These are phyloP conservation scores for Pleurotus tuoliensis DNA, from an alignment of 768 basidiomycete species.

Conservation along the genomic window DNA sequence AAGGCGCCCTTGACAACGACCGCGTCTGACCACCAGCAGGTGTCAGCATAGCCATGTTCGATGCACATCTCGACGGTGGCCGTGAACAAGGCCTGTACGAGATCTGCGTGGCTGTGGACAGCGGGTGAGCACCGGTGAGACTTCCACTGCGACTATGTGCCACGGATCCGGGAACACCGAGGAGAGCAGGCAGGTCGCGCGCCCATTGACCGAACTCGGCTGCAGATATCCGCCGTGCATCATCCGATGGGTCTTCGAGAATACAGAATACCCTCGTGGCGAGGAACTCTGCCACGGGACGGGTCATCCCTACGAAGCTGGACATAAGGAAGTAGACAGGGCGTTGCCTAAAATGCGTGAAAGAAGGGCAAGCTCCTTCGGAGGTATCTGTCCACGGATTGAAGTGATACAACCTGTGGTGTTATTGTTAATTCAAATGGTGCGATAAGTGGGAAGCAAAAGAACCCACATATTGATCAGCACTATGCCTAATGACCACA, in stretches of 20 bases:
- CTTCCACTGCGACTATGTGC: slow-evolving; percentile 58
- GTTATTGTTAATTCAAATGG: neutral
- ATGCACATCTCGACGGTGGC: slow-evolving; percentile 45
- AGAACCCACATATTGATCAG: slow-evolving; percentile 89
- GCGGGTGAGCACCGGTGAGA: slow-evolving; percentile 61
- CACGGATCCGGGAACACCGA: slow-evolving; percentile 43
- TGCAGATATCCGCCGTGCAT: slow-evolving; percentile 68
- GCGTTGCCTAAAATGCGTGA: slow-evolving; percentile 72
- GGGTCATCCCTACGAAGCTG: slow-evolving; percentile 88
- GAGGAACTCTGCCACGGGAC: slow-evolving; percentile 82
- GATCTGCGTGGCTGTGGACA: slow-evolving; percentile 58
- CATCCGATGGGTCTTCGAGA: slow-evolving; percentile 61
- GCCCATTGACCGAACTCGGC: slow-evolving; percentile 85
- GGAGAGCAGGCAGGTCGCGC: slow-evolving; percentile 70
- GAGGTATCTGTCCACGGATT: slow-evolving; percentile 98
- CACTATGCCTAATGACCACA: slow-evolving; percentile 98
- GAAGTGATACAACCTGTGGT: slow-evolving; percentile 85
- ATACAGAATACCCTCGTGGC: slow-evolving; percentile 82
- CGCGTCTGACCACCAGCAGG: slow-evolving; percentile 47
- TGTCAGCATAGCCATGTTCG: slow-evolving; percentile 39
- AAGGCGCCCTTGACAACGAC: slow-evolving; percentile 61
- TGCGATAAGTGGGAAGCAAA: neutral
- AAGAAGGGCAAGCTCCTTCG: slow-evolving; percentile 75
- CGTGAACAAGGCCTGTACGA: slow-evolving; percentile 73
- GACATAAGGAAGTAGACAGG: slow-evolving; percentile 85